Percentiles rank a stretch among this genome's conserved stretches.
These are phyloP conservation scores for Neurospora sp. DNA, from an alignment of 495 filamentous ascomycete species.

Conservation along the genomic window DNA sequence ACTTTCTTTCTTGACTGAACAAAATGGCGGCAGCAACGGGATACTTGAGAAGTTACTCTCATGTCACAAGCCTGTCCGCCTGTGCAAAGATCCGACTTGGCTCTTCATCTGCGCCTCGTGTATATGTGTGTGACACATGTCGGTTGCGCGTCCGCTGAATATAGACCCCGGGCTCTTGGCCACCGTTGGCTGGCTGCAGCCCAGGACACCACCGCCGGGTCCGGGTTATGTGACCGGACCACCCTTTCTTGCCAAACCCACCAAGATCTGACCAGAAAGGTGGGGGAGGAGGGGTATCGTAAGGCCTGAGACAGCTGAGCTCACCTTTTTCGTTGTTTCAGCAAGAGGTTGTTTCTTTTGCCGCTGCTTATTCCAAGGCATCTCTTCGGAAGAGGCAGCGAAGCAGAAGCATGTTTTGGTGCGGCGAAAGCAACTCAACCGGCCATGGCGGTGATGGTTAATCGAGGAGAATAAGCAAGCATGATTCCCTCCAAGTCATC, in stretches of 20 bases:
- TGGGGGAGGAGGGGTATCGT: not conserved
- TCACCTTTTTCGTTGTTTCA: not conserved
- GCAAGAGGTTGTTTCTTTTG: not conserved
- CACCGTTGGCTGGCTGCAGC: not conserved
- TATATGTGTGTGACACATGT: not conserved
- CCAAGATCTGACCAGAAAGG: not conserved
- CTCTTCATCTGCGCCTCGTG: not conserved
- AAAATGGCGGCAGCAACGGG: not conserved
- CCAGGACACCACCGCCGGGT: not conserved
- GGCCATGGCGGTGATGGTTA: not conserved
- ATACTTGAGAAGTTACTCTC: not conserved
- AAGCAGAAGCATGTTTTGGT: not conserved
- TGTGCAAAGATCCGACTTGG: not conserved
- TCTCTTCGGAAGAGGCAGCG: not conserved
- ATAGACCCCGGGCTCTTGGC: not conserved
- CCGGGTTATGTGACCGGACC: not conserved
- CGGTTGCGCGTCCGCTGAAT: not conserved
- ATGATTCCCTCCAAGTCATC: not conserved
- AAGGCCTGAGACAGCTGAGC: not conserved
- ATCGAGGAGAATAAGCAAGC: not conserved
- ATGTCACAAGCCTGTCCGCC: not conserved
- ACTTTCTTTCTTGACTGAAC: not conserved
- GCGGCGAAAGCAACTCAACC: not conserved
- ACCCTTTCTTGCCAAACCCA: not conserved
- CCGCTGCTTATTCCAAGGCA: not conserved